Evolutionary conservation across 495 filamentous ascomycete species (phyloP), one percentile per base, ranked within the genome.

Genomic region (Podospora pseudocomata): DNA sequence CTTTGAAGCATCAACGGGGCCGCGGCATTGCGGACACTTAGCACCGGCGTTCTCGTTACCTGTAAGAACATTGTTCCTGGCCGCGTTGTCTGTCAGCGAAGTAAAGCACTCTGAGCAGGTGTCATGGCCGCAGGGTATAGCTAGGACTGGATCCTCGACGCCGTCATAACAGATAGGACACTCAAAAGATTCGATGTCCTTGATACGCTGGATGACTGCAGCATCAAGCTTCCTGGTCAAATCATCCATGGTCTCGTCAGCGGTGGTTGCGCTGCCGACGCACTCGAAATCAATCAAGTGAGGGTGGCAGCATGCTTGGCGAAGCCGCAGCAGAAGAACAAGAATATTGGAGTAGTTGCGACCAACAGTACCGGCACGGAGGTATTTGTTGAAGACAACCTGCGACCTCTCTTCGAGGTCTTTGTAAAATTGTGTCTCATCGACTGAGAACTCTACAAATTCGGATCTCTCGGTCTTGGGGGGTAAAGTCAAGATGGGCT

Each of bases 271-370:
- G 76, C 70, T 78, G 73, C 67, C 79, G n/a, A 82, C 80, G 65
- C 87, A 81, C 26, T 87, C 88, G 69, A 91, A 88, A 66, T 94
- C 93, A 13, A 82, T 93, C n/a, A 99, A 81, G 75, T 96, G 91
- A 1, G 94, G 93, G 77, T 99, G 95, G 71, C 93, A 96, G 73
- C 92, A 95, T 34, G 91, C 91, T 78, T 99, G 95, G n/a, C 92
- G 86, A 9, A 99, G 86, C 16, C 94, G 91, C 15, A 99, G 83
- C 59, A 99, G 85, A 26, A 97, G 84, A 32, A 96, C 90, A 19
- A 97, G 83, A 58, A 97, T 89, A 71, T 91, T 91, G 5, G 88
- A 90, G 74, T 97, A 97, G 69, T 95, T 89, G 67, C 85, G 88
- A 16, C 89, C 90, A 2, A 94, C 83, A 1, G 89, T 90, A 3